Evolutionary conservation across 768 basidiomycete species (phyloP).

Genomic region (Rossbeevera mucosa): DNA sequence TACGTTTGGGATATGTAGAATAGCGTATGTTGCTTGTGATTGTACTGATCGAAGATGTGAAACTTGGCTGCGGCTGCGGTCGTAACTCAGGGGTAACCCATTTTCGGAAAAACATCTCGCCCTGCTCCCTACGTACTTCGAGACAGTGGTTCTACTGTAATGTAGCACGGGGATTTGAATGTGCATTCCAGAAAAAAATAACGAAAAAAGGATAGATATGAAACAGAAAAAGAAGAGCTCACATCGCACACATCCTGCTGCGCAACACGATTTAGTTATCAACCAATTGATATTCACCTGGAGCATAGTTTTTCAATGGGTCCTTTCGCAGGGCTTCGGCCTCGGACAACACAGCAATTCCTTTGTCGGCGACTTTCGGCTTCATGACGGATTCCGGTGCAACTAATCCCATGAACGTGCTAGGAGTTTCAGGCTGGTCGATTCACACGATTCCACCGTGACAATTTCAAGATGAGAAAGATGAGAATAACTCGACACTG

Average conservation of each 20-base stretch:
- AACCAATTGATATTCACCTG: constrained; percentile 16
- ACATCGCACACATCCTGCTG: background rate
- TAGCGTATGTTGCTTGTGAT: constrained; percentile 1
- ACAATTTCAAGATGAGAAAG: background rate
- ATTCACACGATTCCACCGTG: constrained; percentile 5
- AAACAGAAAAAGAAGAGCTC: constrained; percentile 6
- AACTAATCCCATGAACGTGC: constrained; percentile 27
- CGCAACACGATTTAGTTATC: constrained; percentile 20
- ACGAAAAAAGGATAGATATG: constrained; percentile 9
- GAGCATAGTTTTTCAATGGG: constrained; percentile 73
- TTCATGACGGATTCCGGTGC: constrained; percentile 64
- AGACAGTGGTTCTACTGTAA: constrained; percentile 2
- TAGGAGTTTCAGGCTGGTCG: constrained; percentile 18
- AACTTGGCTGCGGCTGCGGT: constrained; percentile 6
- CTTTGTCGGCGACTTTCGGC: constrained; percentile 47
- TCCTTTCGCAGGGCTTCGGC: constrained; percentile 76
- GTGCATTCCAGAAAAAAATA: background rate
- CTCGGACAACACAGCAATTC: constrained; percentile 48
- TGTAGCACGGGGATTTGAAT: background rate
- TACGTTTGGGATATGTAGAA: background rate
- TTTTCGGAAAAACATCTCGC: background rate
- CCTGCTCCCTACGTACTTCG: background rate
- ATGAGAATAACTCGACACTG: constrained; percentile 8
- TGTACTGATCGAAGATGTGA: constrained; percentile 1
- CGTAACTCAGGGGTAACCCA: constrained; percentile 17